phyloP scores from a whole-genome alignment of 805 yeast genomes.

The Ogataea parapolymorpha region DNA sequence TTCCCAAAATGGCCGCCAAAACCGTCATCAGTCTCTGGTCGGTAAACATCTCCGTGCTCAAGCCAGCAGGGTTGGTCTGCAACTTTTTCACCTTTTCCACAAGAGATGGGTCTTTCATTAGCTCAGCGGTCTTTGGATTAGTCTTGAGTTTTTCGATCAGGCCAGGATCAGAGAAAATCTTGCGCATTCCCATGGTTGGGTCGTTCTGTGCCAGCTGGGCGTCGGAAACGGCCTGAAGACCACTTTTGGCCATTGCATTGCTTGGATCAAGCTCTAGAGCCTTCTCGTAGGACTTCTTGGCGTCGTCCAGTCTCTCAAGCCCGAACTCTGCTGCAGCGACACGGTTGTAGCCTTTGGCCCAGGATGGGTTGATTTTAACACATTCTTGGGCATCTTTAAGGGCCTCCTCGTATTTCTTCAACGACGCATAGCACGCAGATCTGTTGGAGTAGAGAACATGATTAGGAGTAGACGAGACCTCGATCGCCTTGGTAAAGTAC shows the following conservation, averaged over 20 bases:
- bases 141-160: conserved; percentile 68
- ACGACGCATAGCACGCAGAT: conserved; percentile 85
- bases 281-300: conserved; percentile 66
- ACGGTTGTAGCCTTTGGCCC: conserved; percentile 96
- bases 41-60: conserved; percentile 63
- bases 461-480: conserved; percentile 74
- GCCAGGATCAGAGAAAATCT: conserved; percentile 77
- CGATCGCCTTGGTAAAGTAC: conserved; percentile 81
- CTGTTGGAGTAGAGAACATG: conserved; percentile 93
- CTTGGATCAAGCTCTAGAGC: conserved; percentile 77
- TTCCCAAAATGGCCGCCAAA: conserved; percentile 81
- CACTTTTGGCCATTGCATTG: conserved; percentile 85
- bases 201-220: conserved; percentile 36
- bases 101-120: conserved; percentile 83
- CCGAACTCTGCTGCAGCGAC: conserved; percentile 93
- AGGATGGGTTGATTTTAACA: conserved; percentile 71
- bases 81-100: conserved; percentile 63
- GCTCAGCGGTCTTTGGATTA: conserved; percentile 84
- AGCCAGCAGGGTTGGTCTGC: conserved; percentile 70
- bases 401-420: conserved; percentile 70
- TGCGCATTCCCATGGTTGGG: conserved; percentile 74
- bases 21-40: conserved; percentile 89
- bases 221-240: conserved; percentile 65
- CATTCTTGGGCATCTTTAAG: conserved; percentile 82
- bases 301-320: conserved; percentile 72